Conservation (phyloP, 2,329 filamentous ascomycete species). For the Purpureocillium takamizusanense region DNA sequence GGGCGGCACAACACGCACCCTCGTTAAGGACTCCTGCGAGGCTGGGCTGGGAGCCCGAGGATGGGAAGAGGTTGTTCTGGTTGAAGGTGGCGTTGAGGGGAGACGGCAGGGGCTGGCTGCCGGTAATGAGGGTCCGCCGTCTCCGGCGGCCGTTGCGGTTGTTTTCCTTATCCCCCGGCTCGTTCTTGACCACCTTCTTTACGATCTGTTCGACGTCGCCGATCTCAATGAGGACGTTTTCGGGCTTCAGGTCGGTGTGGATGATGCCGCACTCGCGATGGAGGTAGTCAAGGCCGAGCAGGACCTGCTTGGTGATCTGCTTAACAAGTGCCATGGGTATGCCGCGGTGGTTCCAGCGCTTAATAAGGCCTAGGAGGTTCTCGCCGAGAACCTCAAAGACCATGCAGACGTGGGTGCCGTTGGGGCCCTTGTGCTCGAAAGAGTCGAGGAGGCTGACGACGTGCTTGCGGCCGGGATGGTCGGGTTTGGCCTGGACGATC, state of each 20-base stretch:
- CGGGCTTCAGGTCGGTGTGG: constrained; percentile 93
- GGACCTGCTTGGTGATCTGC: constrained; percentile 96
- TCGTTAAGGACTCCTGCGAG: constrained; percentile 80
- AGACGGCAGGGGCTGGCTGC: constrained; percentile 90
- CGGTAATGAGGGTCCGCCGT: constrained; percentile 88
- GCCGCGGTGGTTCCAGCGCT: constrained; percentile 95
- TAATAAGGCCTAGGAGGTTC: constrained; percentile 90
- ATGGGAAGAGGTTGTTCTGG: constrained; percentile 60
- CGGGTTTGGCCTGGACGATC: constrained; percentile 89
- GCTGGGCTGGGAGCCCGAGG: constrained; percentile 59
- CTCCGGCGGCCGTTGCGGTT: constrained; percentile 86
- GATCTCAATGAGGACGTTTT: constrained; percentile 98
- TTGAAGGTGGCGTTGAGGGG: constrained; percentile 89
- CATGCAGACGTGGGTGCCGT: constrained; percentile 97
- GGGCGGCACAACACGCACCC: constrained; percentile 37
- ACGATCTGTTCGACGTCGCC: constrained; percentile 98
- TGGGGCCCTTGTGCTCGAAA: constrained; percentile 95
- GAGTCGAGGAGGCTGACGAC: constrained; percentile 94
- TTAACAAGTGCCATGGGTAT: constrained; percentile 96
- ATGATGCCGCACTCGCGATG: constrained; percentile 98
- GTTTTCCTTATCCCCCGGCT: constrained; percentile 67
- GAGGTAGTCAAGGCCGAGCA: constrained; percentile 90
- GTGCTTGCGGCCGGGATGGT: constrained; percentile 88
- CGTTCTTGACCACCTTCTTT: constrained; percentile 86
- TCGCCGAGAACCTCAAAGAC: constrained; percentile 97